Base-by-base conservation (phyloP, 2,329 filamentous ascomycete species). In the Xylariaceae sp. region DNA sequence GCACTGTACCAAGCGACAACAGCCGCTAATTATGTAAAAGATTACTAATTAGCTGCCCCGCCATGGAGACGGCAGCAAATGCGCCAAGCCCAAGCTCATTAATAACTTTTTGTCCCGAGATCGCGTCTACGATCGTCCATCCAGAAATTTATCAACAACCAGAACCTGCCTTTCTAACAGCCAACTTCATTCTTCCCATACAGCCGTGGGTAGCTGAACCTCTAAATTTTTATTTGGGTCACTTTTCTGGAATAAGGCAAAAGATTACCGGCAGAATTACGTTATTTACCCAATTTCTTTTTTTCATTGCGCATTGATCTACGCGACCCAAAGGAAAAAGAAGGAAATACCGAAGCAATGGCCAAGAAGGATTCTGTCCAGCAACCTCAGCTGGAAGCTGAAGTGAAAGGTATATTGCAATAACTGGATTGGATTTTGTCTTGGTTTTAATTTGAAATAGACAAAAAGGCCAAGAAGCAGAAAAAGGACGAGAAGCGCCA, bases 401-500 rank as follows among this genome's bases (percentile, higher is more conserved):
- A 62, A 45, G 55, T 59, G 30, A 66, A 66, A 60, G 68, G 68
- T 71, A 64, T 30, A 30, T 30, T 5, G 4, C 23, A 34, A 17
- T 8, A 30, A 9, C 8, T n/a, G 3, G n/a, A 17, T 34, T 17
- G n/a, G 17, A 3, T 3, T 34, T 6, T 48, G 1, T 57, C 23
- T 18, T 6, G 8, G 11, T 58, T 18, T 58, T 69, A 57, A 67
- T 37, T 8, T 9, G 5, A 13, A 30, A 2, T 56, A 75, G 73
- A 71, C 62, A 68, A 66, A 5, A 71, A 68, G 53, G 49, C 65
- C 51, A 65, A 68, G 60, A 61, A 62, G 57, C 59, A 71, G 55
- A 61, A 71, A 55, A 65, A 71, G 41, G 65, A 67, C 59, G 73
- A 71, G 61, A 78, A 77, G 67, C 73, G 72, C 11, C 64, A 65